Evolutionary conservation across 2,329 filamentous ascomycete genomes (phyloP), one percentile per base, ranked within the genome.

Genomic region (Ciborinia camelliae): DNA sequence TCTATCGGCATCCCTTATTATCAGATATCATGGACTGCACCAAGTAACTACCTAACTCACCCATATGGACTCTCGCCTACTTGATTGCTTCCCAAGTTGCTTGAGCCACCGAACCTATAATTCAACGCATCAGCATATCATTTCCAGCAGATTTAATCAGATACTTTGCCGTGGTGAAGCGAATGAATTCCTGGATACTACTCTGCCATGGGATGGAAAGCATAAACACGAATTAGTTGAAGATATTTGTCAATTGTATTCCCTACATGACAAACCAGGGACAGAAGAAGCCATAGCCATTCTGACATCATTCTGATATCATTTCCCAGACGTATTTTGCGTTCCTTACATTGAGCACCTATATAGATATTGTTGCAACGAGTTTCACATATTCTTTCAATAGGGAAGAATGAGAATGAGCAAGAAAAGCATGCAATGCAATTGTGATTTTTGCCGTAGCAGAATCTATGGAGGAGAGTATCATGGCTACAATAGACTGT

Each of bases 281-380:
- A 39, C 18, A 52, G 64, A 66, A 47, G 66, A 68, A 50, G 52
- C 63, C 2, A 62, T 68, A 50, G 52, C 63, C 2, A 62, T 68
- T 65, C 30, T 68, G 20, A 20, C 65, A 6, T 68, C 65, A 5
- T 65, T 66, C 15, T 23, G 43, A n/a, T 35, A 30, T 41, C 57
- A 66, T 63, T 64, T n/a, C n/a, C n/a, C n/a, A 66, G 12, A 52
- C 52, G 28, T 62, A 68, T 35, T 30, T 68, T 12, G 61, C 65
- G 12, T 41, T 68, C 41, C 54, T 68, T 51, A 65, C 62, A 15
- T 10, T 68, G 47, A 68, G 67, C 35, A n/a, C n/a, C n/a, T n/a
- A n/a, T n/a, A 30, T 67, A 15, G 30, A 67, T 52, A 65, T 64
- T 26, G 45, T 65, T 32, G 47, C 59, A 10, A 64, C 45, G 14